These are phyloP conservation scores for Sordariomycetes sp. DNA, from an alignment of 2,329 filamentous ascomycete genomes.

Conservation along the genomic window DNA sequence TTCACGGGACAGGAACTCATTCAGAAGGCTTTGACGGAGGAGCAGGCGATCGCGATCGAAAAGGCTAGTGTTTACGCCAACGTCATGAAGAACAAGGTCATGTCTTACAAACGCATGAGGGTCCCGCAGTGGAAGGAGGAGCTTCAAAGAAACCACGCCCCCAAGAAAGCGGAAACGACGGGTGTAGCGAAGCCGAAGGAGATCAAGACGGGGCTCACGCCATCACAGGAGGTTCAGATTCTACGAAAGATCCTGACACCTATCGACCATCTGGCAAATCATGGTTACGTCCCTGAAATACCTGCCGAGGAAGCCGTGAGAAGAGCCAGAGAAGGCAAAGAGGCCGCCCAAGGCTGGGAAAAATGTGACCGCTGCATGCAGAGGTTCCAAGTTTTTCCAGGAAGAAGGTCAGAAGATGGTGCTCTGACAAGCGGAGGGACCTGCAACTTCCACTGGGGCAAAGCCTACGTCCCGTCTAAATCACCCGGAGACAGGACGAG, in stretches of 20 bases:
- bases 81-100: conserved; percentile 72
- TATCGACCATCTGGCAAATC: conserved; percentile 50
- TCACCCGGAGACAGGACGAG: conserved; percentile 47
- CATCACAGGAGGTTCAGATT: conserved; percentile 58
- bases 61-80: conserved; percentile 70
- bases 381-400: conserved; percentile 88
- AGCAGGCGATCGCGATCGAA: conserved; percentile 63
- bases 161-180: background rate
- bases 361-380: conserved; percentile 78
- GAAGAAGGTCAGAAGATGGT: conserved; percentile 67
- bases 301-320: conserved; percentile 60
- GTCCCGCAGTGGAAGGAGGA: conserved; percentile 63
- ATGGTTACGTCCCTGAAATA: conserved; percentile 65
- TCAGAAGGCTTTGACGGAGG: conserved; percentile 62
- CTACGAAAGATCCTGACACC: conserved; percentile 55
- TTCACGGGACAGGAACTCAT: conserved; percentile 60
- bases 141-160: too few relatives aligned
- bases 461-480: conserved; percentile 49
- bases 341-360: conserved; percentile 69
- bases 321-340: conserved; percentile 54
- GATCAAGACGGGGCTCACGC: conserved; percentile 61
- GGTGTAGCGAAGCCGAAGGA: conserved; percentile 32
- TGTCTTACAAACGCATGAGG: conserved; percentile 67
- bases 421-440: conserved; percentile 66
- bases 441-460: conserved; percentile 77